Base-by-base conservation (phyloP, 2,329 filamentous ascomycete species). In the Neopestalotiopsis sp. region DNA sequence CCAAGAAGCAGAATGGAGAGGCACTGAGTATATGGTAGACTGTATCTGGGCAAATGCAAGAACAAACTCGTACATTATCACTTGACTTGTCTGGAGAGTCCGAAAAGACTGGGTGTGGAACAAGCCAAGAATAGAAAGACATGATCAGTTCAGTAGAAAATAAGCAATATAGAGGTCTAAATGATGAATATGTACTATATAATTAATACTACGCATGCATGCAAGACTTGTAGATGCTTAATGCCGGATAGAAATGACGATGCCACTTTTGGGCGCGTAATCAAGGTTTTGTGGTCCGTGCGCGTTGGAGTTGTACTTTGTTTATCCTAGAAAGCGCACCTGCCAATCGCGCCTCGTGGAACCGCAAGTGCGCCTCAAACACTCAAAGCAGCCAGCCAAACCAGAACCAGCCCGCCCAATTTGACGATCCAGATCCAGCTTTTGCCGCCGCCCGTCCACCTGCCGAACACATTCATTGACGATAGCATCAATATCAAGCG, bases 311-410 rank as follows among this genome's bases (percentile, higher is more conserved):
- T 62, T 62, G 30, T 40, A 62, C 59, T 62, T 62, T 62, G 59
- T 62, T 62, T 62, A 62, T 62, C 30, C 59, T 62, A 40, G 59
- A 13, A 30, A 34, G 59, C 59, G 28, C 30, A 62, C 59, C 59
- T 40, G 59, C 59, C 59, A 62, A 62, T 62, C 59, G 59, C 59
- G 59, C 59, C 59, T 62, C 59, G 34, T 62, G 59, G 45, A 38
- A 62, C 32, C 32, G 57, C 59, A 62, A 62, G 59, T 62, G 32
- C 59, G 59, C 59, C 59, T 40, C 32, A 30, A 62, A 62, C 59
- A 40, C 32, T 53, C 45, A 53, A 28, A 62, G 30, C 59, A 62
- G 34, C 59, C 59, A 14, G 45, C 24, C 24, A 28, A 28, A 28
- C 24, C 24, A 28, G 24, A 28, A 28, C 24, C 17, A 40, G 14